Percentiles rank a stretch among this genome's conserved stretches.
Evolutionary conservation across 192 early-diverging fungal genomes (phyloP).

Genomic region (Coemansia nantahalensis): DNA sequence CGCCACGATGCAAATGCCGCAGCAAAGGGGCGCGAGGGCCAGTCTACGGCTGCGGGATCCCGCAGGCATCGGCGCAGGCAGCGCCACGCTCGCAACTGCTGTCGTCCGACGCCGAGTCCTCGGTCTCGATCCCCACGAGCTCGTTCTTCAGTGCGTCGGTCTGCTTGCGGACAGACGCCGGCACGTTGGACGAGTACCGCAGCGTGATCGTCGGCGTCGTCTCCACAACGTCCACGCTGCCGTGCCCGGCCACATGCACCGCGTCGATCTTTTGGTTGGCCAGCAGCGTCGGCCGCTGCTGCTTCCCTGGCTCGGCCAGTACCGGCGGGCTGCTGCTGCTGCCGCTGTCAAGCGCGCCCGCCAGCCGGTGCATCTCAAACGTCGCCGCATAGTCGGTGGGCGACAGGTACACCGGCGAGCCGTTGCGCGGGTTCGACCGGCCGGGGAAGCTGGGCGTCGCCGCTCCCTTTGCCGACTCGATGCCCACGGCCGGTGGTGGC

Average conservation of each 20-base stretch:
- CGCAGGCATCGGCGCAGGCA: no score
- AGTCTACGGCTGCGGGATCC: no score
- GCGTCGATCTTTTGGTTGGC: constrained; percentile 47
- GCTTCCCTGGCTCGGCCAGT: constrained; percentile 3
- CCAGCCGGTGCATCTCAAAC: constrained; percentile 36
- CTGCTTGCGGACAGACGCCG: constrained; percentile 41
- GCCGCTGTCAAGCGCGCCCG: neutral
- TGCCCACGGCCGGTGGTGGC: neutral
- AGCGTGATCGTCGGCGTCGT: constrained; percentile 46
- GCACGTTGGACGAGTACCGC: constrained; percentile 49
- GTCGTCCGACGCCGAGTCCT: constrained; percentile 29
- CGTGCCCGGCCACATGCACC: constrained; percentile 45
- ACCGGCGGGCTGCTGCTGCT: constrained; percentile 1
- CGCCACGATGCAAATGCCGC: no score
- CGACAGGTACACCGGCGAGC: constrained; percentile 50
- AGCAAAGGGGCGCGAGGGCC: no score
- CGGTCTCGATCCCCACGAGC: constrained; percentile 47
- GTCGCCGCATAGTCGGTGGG: constrained; percentile 42
- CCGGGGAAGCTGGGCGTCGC: constrained; percentile 16
- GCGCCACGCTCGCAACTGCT: constrained; percentile 20
- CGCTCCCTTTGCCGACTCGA: neutral
- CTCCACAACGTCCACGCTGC: constrained; percentile 47
- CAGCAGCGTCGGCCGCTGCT: constrained; percentile 25
- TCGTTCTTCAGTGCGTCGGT: constrained; percentile 51
- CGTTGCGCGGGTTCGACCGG: constrained; percentile 46